Evolutionary conservation across 306 rosid genomes (phyloP), one percentile per base, ranked within the genome.

Genomic region (Astragalus glycyphyllos): DNA sequence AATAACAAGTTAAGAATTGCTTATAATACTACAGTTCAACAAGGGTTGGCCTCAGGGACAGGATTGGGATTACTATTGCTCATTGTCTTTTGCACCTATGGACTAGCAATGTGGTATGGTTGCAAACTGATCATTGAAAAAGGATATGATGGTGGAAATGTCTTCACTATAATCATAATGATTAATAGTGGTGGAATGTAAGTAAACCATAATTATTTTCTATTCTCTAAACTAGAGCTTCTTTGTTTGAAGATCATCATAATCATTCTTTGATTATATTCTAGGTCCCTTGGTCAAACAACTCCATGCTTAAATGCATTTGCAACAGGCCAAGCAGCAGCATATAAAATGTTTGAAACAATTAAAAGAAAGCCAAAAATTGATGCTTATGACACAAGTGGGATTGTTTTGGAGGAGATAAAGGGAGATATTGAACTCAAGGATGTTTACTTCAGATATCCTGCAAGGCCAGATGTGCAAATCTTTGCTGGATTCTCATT

Each of bases 41-140:
- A 88, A 85, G 96, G 96, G 59, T 41, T 90, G 14, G 84, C 85
- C 47, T 68, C 91, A 0, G 98, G 98, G 14, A 0, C 78, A 13
- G 98, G 96, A 69, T n/a, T 82, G 6, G 98, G 98, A 17, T 0
- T 51, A 4, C 62, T 92, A 29, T 1, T 84, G 72, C 4, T 79
- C 7, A 61, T 81, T 14, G 9, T 85, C 50, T 90, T 88, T 54
- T 15, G 88, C 80, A 82, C 86, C 70, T 88, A 92, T 44, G 96
- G 82, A 49, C 93, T 92, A 57, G 96, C 98, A 7, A 50, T 85
- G 54, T 90, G 98, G 97, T 92, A 85, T 49, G 98, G 98, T 53
- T 84, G 90, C 67, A 86, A 81, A 75, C 79, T 90, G 38, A 78
- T 92, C 68, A 72, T 90, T 15, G 82, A 84, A 17, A 71, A 62